Conservation (phyloP, 768 basidiomycete species). For the Lentinus brumalis region DNA sequence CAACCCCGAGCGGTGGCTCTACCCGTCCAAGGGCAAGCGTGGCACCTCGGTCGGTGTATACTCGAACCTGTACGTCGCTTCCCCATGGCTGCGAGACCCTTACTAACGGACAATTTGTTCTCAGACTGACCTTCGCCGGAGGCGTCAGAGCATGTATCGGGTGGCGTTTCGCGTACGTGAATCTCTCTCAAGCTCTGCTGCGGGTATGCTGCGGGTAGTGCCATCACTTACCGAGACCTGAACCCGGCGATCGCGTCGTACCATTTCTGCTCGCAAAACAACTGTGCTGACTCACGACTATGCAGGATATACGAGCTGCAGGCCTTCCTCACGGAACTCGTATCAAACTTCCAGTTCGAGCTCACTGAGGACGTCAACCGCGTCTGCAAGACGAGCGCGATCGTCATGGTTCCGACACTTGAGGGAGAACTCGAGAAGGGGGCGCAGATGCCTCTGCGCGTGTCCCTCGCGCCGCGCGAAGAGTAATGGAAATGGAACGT, state of each 20-base stretch:
- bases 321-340: constrained; percentile 56
- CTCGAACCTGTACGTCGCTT: constrained; percentile 44
- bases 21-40: constrained; percentile 31
- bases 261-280: background rate
- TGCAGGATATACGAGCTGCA: constrained; percentile 48
- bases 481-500: background rate
- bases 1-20: constrained; percentile 33
- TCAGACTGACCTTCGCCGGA: constrained; percentile 29
- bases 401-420: constrained; percentile 39
- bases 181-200: background rate
- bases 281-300: background rate
- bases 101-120: background rate
- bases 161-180: constrained; percentile 26
- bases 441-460: constrained; percentile 35
- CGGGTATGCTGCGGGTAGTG: constrained; percentile 3
- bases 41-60: constrained; percentile 46
- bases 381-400: constrained; percentile 32
- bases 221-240: background rate
- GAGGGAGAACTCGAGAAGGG: constrained; percentile 34
- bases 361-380: constrained; percentile 31
- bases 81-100: background rate
- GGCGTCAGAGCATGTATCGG: constrained; percentile 30
- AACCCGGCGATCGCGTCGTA: background rate
- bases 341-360: constrained; percentile 55
- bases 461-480: constrained; percentile 24